Percentiles rank a stretch among this genome's conserved stretches.
Conservation (phyloP, 768 basidiomycete genomes). For the Trametes gibbosa region DNA sequence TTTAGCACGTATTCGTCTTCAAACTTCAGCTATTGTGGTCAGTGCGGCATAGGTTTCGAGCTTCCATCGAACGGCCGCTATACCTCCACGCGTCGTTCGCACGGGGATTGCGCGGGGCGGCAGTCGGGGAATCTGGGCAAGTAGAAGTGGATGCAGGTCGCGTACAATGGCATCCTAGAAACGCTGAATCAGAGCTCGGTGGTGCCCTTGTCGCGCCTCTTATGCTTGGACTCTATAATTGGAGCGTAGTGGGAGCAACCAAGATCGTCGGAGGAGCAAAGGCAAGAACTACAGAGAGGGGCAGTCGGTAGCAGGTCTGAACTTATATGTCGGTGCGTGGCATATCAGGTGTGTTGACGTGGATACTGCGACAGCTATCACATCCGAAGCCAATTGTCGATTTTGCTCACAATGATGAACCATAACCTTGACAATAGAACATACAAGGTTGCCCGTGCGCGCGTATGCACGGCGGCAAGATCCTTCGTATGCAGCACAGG, state of each 20-base stretch:
- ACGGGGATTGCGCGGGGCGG: constrained; percentile 13
- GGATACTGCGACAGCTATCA: not conserved
- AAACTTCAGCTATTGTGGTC: not conserved
- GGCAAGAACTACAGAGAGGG: not conserved
- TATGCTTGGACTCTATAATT: not conserved
- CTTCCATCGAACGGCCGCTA: not conserved
- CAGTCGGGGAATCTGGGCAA: not conserved
- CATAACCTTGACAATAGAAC: not conserved
- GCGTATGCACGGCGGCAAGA: not conserved
- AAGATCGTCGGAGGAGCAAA: not conserved
- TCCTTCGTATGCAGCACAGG: not conserved
- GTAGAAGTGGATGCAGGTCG: constrained; percentile 2
- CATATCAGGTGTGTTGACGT: not conserved
- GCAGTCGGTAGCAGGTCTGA: not conserved
- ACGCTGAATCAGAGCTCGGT: not conserved
- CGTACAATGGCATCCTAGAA: constrained; percentile 2
- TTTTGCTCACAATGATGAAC: not conserved
- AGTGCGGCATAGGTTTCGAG: not conserved
- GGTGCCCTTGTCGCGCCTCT: constrained; percentile 12
- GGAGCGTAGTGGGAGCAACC: not conserved
- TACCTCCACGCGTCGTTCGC: not conserved
- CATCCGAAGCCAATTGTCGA: not conserved
- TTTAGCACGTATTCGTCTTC: no score
- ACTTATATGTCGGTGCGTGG: not conserved
- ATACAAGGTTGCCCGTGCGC: no score